Conservation (phyloP, 331 rosid species). For the Phaseolus coccineus region DNA sequence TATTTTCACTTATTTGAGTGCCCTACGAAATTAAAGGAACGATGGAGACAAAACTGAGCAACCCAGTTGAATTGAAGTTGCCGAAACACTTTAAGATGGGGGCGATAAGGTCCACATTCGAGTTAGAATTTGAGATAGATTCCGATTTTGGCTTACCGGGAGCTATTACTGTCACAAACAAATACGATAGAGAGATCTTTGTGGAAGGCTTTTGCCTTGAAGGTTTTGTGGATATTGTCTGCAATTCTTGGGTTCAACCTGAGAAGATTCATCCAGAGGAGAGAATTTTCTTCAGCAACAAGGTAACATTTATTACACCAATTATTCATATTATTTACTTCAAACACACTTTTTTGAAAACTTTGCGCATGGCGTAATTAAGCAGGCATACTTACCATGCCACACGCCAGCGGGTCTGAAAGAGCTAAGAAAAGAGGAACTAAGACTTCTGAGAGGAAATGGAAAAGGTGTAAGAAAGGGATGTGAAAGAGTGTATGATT, state of each 20-base stretch:
- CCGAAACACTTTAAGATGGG: conserved; percentile 54
- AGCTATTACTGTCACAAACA: conserved; percentile 75
- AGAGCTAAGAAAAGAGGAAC: conserved; percentile 66
- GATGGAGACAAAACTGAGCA: conserved; percentile 64
- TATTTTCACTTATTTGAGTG: conserved; percentile 15
- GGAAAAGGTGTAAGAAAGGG: conserved; percentile 65
- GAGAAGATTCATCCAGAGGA: conserved; percentile 60
- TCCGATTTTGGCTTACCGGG: conserved; percentile 82
- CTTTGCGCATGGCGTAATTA: neutral
- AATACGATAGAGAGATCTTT: conserved; percentile 72
- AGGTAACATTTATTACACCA: conserved; percentile 43
- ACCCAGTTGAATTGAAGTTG: conserved; percentile 61
- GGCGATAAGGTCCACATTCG: conserved; percentile 58
- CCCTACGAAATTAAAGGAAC: conserved; percentile 56
- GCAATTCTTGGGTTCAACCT: conserved; percentile 89
- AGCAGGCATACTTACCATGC: conserved; percentile 74
- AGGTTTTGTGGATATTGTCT: conserved; percentile 65
- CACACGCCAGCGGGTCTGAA: conserved; percentile 76
- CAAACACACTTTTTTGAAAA: too few species aligned
- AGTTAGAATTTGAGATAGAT: conserved; percentile 68
- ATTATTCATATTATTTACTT: too few species aligned
- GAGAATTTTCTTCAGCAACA: conserved; percentile 72
- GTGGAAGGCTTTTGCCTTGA: conserved; percentile 74
- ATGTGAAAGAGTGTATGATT: conserved; percentile 72
- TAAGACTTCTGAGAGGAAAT: conserved; percentile 63